Evolutionary conservation across 2,329 filamentous ascomycete genomes (phyloP), one percentile per base, ranked within the genome.

Genomic region (Claviceps arundinis): DNA sequence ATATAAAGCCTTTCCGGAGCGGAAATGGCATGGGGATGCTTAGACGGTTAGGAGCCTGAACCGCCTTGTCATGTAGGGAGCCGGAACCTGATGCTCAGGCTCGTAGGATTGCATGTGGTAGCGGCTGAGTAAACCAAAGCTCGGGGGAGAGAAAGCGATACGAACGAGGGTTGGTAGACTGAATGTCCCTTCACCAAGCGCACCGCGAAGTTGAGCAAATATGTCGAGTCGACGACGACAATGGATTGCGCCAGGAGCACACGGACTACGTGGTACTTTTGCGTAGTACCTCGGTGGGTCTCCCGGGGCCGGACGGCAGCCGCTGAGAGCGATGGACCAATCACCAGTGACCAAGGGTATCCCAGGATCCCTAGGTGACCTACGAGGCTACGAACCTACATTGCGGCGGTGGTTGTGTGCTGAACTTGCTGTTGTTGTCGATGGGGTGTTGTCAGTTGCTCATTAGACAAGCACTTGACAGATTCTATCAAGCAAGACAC

Each of bases 1-100:
- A 55, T 51, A 53, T 43, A 42, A 55, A 52, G 48, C 50, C 56
- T 54, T 54, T 47, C 44, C 30, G 45, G 30, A 47, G 45, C 40
- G 17, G 34, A 46, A 40, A 47, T 44, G 30, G 44, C 53, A 55
- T 55, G 51, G 34, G 24, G 48, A 37, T 51, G 52, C 57, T 47
- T 47, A 52, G 52, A 54, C 51, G 55, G 50, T 52, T 54, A 52
- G 50, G 53, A 56, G 52, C 52, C 58, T 37, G 45, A 53, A 55
- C 47, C 50, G 24, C 53, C 49, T 47, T 50, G 51, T 52, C 53
- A 52, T 45, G 43, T 48, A 43, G 51, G 24, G 37, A 26, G 42
- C 7, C 30, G 24, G 26, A 5, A 47, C 48, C 48, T 50, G 43
- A 34, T 14, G 30, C 17, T 19, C 46, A 41, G 47, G 38, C 11